Evolutionary conservation across 805 yeast genomes (phyloP), one percentile per base, ranked within the genome.

Genomic region (Zygoascus tannicola): DNA sequence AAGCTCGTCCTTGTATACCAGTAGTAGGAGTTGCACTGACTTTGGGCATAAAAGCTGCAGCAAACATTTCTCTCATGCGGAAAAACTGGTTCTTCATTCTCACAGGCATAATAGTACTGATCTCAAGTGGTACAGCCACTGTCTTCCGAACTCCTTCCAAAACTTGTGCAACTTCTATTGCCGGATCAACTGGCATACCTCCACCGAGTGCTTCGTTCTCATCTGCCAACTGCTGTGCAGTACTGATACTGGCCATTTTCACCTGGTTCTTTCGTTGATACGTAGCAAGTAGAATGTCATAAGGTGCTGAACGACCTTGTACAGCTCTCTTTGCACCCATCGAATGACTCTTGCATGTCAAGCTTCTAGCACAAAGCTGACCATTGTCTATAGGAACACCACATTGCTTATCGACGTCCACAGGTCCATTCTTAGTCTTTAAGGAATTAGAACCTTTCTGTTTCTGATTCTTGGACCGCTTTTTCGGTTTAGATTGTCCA

Each of bases 311-410:
- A 55, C 98, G 74, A 8, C 98, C 98, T 15, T 77, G 79, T 18
- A 92, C 98, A 0, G 95, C 88, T 54, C 98, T 75, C 57, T 92
- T 92, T 22, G 97, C 95, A 28, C 97, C 97, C 96, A 92, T 88
- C 1, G 97, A 85, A 64, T 92, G 98, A 0, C 97, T 87, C 60
- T 92, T 92, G 71, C 98, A 92, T 0, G 98, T 92, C 48, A 92
- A 69, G 0, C 97, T 87, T 41, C 98, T 73, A 3, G 97, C 97
- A 70, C 98, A 92, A 53, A 79, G 81, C 0, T 94, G 95, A n/a
- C 97, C 97, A 51, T 81, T 83, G 0, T 95, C 87, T 48, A 92
- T 67, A 4, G 85, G 83, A 10, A 92, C 97, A 62, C 98, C 98
- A 70, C 98, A 92, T 64, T 92, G 97, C 52, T 76, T 77, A 57